Conservation (phyloP, 2,329 filamentous ascomycete species). For the Lomentospora prolificans region DNA sequence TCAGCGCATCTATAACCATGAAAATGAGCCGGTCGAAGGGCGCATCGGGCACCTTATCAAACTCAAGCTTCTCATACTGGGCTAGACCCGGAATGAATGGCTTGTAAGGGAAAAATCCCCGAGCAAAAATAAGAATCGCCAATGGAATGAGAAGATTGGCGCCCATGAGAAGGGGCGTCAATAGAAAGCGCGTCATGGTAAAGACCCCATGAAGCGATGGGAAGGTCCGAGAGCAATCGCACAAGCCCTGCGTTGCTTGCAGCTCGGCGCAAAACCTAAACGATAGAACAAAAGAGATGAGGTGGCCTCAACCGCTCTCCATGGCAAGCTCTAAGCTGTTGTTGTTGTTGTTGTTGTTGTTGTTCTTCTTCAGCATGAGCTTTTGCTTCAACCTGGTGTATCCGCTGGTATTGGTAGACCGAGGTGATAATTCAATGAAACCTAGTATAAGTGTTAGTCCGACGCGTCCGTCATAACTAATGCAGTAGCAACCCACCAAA, state of each 20-base stretch:
- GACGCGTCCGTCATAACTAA: background rate
- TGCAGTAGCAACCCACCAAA: no score
- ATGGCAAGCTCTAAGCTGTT: background rate
- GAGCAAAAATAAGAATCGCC: constrained; percentile 68
- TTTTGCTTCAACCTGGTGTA: background rate
- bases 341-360: background rate
- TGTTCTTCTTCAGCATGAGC: no score
- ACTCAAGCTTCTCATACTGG: constrained; percentile 44
- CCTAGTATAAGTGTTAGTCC: background rate
- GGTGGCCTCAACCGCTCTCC: background rate
- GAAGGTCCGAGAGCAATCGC: no score
- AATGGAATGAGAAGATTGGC: constrained; percentile 72
- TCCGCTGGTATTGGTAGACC: background rate
- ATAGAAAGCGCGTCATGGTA: constrained; percentile 1
- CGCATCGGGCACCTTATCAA: constrained; percentile 48
- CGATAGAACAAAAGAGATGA: background rate
- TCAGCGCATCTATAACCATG: constrained; percentile 93
- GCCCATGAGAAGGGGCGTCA: background rate
- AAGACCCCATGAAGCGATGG: background rate
- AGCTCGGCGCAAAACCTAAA: background rate
- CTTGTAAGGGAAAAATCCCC: constrained; percentile 97
- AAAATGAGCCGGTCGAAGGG: constrained; percentile 87
- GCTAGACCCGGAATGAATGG: constrained; percentile 82
- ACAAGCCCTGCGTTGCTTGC: no score
- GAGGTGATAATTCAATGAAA: no score